Evolutionary conservation across 768 basidiomycete species (phyloP).

Genomic region (Naematelia aurantialba): DNA sequence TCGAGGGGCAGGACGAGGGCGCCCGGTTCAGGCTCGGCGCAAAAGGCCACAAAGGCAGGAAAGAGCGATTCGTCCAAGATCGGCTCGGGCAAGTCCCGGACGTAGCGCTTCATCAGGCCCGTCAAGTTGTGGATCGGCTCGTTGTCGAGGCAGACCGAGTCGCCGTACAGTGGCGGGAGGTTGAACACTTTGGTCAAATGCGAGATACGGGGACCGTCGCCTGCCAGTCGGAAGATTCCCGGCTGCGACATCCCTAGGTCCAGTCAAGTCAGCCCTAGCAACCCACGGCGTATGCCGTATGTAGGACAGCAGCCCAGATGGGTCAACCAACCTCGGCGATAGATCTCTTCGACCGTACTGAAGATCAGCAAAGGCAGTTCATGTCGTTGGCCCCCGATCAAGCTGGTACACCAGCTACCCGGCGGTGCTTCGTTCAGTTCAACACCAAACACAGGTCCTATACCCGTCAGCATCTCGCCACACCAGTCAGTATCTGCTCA

Average conservation of each 20-base stretch:
- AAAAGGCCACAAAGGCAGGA: conserved; percentile 54
- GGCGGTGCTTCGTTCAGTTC: conserved; percentile 27
- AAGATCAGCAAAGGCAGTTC: conserved; percentile 42
- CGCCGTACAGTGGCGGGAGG: conserved; percentile 39
- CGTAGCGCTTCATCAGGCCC: conserved; percentile 53
- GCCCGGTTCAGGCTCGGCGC: conserved; percentile 47
- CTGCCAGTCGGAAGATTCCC: conserved; percentile 44
- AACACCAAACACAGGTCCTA: conserved; percentile 41
- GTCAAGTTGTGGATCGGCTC: conserved; percentile 43
- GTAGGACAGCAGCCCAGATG: too few species aligned
- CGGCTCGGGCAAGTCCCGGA: conserved; percentile 56
- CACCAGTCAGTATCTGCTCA: too few species aligned
- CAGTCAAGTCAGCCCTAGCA: too few species aligned
- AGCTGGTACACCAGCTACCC: conserved; percentile 32
- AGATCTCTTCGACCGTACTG: conserved; percentile 43
- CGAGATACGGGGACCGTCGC: conserved; percentile 34
- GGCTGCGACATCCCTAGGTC: conserved; percentile 37
- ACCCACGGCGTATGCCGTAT: not conserved
- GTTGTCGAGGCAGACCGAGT: conserved; percentile 19
- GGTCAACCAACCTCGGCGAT: conserved; percentile 32
- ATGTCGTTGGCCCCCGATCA: conserved; percentile 39
- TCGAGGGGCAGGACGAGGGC: conserved; percentile 22
- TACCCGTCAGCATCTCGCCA: too few species aligned
- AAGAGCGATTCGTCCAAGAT: conserved; percentile 54
- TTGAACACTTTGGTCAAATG: conserved; percentile 37